phyloP scores from a whole-genome alignment of 106 monocot species.

The Dioscorea zingiberensis region DNA sequence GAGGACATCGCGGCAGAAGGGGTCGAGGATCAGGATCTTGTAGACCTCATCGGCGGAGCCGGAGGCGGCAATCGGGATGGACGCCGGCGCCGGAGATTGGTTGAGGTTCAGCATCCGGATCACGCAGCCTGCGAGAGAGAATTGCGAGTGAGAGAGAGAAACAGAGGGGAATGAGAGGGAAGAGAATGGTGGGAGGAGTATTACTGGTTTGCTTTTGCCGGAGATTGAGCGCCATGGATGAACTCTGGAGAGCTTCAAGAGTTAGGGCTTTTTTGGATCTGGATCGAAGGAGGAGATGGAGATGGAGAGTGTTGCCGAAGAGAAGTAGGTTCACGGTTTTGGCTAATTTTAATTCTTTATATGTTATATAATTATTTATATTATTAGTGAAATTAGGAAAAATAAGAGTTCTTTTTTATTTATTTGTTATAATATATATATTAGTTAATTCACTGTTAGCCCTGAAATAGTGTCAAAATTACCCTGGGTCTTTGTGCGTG shows the following conservation, averaged over 20 bases:
- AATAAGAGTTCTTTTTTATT: no score
- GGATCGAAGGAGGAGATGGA: background rate
- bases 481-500: no score
- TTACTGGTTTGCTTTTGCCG: conserved; percentile 89
- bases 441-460: no score
- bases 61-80: conserved; percentile 10
- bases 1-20: conserved; percentile 69
- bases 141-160: background rate
- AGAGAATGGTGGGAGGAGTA: conserved; percentile 1
- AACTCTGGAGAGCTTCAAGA: background rate
- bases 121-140: conserved; percentile 28
- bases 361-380: no score
- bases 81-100: conserved; percentile 24
- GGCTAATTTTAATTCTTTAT: no score
- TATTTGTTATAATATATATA: no score
- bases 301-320: background rate
- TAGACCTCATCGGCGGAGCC: conserved; percentile 34
- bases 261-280: conserved; percentile 2
- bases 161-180: background rate
- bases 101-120: conserved; percentile 86
- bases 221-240: conserved; percentile 79
- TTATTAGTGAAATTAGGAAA: no score
- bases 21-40: conserved; percentile 87
- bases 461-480: no score
- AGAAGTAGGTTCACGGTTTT: no score